These are phyloP conservation scores for Ogataea kodamae DNA, from an alignment of 805 yeast species.

Conservation along the genomic window DNA sequence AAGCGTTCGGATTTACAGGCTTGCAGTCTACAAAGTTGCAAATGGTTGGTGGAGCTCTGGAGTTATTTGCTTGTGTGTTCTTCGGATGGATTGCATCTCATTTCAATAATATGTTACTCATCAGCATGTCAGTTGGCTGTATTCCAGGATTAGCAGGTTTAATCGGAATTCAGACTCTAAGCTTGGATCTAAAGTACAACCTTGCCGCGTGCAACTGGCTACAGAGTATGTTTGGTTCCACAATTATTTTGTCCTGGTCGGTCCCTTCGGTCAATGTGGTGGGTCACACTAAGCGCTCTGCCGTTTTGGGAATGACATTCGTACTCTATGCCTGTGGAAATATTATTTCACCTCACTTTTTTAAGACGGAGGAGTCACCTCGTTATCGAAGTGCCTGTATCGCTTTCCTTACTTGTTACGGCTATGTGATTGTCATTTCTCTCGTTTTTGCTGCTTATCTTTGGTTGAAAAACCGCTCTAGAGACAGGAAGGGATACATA, in stretches of 20 bases:
- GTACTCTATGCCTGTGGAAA: constrained; percentile 51
- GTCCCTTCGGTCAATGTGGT: constrained; percentile 33
- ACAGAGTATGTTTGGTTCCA: constrained; percentile 14
- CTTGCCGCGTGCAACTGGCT: constrained; percentile 13
- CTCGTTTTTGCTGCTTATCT: constrained; percentile 23
- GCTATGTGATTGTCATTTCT: constrained; percentile 4
- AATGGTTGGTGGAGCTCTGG: constrained; percentile 9
- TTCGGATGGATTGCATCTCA: constrained; percentile 4
- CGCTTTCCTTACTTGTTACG: constrained; percentile 18
- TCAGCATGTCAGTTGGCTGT: constrained; percentile 21
- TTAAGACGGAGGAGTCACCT: constrained; percentile 42
- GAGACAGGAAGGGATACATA: constrained; percentile 34
- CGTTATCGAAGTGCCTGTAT: constrained; percentile 37
- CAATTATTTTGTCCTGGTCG: constrained; percentile 15
- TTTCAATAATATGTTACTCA: constrained; percentile 27
- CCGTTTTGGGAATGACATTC: constrained; percentile 41
- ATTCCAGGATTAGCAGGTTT: constrained; percentile 43
- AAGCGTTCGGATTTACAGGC: constrained; percentile 9
- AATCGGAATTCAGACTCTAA: constrained; percentile 37
- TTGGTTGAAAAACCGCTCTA: constrained; percentile 37
- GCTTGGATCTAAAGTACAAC: constrained; percentile 32
- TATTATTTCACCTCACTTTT: constrained; percentile 49
- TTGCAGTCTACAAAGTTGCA: constrained; percentile 8
- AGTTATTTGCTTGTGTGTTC: constrained; percentile 4
- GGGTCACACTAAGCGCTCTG: constrained; percentile 51